These are phyloP conservation scores for Ceratocystis cubensis DNA, from an alignment of 2,329 filamentous ascomycete genomes.

Conservation along the genomic window DNA sequence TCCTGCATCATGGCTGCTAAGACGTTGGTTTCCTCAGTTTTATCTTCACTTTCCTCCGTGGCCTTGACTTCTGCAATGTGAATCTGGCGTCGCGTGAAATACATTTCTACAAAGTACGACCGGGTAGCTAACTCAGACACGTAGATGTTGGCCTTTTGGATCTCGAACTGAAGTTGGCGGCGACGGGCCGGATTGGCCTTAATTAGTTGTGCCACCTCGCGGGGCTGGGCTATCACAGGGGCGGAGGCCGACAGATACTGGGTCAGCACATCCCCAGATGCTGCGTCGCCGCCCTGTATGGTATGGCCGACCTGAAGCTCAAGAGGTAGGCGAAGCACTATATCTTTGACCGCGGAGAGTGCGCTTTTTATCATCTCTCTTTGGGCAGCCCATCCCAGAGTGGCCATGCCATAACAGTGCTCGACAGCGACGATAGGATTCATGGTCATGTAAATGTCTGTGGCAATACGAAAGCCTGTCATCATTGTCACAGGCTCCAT, in stretches of 20 bases:
- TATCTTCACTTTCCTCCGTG: conserved; percentile 29
- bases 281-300: conserved; percentile 25
- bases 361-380: conserved; percentile 59
- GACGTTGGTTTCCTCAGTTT: conserved; percentile 36
- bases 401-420: conserved; percentile 66
- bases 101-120: conserved; percentile 76
- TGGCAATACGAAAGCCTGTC: conserved; percentile 68
- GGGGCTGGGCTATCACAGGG: conserved; percentile 34
- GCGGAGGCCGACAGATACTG: conserved; percentile 30
- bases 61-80: conserved; percentile 34
- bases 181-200: conserved; percentile 39
- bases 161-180: conserved; percentile 62
- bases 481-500: conserved; percentile 55
- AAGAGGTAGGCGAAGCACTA: conserved; percentile 53
- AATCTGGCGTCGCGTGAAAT: conserved; percentile 62
- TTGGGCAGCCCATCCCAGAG: conserved; percentile 67
- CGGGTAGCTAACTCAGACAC: conserved; percentile 68
- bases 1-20: conserved; percentile 58
- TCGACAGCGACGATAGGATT: conserved; percentile 68
- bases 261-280: conserved; percentile 24
- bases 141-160: conserved; percentile 85
- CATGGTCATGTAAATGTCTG: conserved; percentile 69
- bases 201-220: conserved; percentile 38
- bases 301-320: conserved; percentile 48
- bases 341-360: conserved; percentile 55